Conservation (phyloP, 2,329 filamentous ascomycete species). For the Trichoderma sp. region DNA sequence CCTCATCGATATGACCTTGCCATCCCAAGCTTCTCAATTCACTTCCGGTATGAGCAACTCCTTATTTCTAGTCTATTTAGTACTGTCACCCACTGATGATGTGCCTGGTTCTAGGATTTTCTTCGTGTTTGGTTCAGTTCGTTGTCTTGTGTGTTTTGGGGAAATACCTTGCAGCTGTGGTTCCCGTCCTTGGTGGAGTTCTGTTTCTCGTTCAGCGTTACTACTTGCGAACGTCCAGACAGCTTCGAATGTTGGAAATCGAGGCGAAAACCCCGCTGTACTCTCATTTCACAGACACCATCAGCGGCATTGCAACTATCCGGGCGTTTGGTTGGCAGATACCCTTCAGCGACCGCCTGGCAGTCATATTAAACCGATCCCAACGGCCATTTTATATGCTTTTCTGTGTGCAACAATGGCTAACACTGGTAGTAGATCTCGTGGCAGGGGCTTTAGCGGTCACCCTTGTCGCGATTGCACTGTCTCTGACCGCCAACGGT, state of each 20-base stretch:
- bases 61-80: not conserved
- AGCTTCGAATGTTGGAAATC: constrained; percentile 54
- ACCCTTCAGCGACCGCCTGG: not conserved
- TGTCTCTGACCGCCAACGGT: not conserved
- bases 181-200: not conserved
- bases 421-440: not conserved
- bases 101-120: not conserved
- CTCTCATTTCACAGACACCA: constrained; percentile 34
- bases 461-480: not conserved
- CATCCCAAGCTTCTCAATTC: not conserved
- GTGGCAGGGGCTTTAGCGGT: not conserved
- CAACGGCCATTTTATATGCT: constrained; percentile 1
- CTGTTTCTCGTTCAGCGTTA: constrained; percentile 47
- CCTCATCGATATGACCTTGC: not conserved
- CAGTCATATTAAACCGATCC: not conserved
- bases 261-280: constrained; percentile 41
- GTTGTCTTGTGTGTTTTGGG: not conserved
- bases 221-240: constrained; percentile 56
- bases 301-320: constrained; percentile 47
- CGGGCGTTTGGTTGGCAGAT: constrained; percentile 51
- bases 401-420: not conserved
- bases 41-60: not conserved
- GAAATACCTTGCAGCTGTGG: not conserved
- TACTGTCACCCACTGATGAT: not conserved
- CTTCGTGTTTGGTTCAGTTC: not conserved